These are phyloP conservation scores for Trichoderma endophyticum DNA, from an alignment of 2,329 filamentous ascomycete species.

Conservation along the genomic window DNA sequence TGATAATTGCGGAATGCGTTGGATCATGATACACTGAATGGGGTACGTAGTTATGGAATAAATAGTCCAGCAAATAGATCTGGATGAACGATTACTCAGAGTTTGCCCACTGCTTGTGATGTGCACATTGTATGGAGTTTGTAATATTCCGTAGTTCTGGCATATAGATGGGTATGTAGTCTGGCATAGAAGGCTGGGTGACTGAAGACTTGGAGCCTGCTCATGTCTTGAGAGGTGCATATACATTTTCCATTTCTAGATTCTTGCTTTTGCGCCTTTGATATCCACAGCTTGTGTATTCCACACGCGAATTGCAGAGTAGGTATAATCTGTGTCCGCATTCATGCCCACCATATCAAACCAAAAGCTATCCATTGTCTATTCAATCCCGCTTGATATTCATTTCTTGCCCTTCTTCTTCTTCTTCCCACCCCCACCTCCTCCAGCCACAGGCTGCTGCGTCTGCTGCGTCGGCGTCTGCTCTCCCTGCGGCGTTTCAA, in stretches of 20 bases:
- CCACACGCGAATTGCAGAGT: background rate
- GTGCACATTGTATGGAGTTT: conserved; percentile 13
- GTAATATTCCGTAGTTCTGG: background rate
- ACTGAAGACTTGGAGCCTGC: background rate
- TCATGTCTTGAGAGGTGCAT: background rate
- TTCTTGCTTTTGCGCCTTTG: background rate
- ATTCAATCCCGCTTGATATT: background rate
- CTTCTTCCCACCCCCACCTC: conserved; percentile 51
- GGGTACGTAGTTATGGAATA: conserved; percentile 15
- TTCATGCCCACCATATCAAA: background rate
- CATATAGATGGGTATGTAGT: background rate
- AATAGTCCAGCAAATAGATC: conserved; percentile 14
- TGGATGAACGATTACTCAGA: conserved; percentile 3
- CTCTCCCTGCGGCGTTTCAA: conserved; percentile 23
- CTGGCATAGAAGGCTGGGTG: background rate
- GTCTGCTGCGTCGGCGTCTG: conserved; percentile 29
- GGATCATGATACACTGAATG: conserved; percentile 23
- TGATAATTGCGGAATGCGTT: conserved; percentile 21
- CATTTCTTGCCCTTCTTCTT: conserved; percentile 71
- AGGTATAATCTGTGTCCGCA: background rate
- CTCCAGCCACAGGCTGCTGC: conserved; percentile 14
- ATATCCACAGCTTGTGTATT: background rate
- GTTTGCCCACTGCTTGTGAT: background rate
- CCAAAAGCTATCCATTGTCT: background rate
- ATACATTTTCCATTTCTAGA: background rate